Percentiles rank a stretch among this genome's conserved stretches.
phyloP scores from a whole-genome alignment of 805 yeast genomes.

The Peterozyma toletana region DNA sequence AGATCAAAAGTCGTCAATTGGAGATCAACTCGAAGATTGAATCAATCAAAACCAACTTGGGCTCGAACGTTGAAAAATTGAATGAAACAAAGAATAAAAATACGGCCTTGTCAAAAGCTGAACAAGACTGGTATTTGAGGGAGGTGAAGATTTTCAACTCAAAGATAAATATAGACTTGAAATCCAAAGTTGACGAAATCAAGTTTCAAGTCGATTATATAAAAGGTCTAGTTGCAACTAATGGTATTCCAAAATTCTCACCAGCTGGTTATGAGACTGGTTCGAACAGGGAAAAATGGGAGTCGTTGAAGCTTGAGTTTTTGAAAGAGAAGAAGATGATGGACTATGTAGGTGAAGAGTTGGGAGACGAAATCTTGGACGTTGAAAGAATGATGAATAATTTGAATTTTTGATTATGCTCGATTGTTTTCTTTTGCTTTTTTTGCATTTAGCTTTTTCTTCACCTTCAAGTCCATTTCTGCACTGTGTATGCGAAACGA shows the following conservation, averaged over 20 bases:
- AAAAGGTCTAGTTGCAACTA: neutral
- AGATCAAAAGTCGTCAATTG: neutral
- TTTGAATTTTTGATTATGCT: neutral
- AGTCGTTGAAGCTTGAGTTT: constrained; percentile 21
- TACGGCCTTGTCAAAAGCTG: neutral
- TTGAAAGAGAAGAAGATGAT: constrained; percentile 23
- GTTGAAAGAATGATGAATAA: constrained; percentile 1
- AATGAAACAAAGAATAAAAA: neutral
- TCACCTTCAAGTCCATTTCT: too few relatives aligned
- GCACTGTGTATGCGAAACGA: too few relatives aligned
- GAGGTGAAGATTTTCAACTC: neutral
- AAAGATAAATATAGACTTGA: too few relatives aligned
- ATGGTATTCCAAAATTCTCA: neutral
- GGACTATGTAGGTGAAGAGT: constrained; percentile 4
- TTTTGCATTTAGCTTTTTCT: too few relatives aligned
- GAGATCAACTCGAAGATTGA: too few relatives aligned
- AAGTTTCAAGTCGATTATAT: neutral
- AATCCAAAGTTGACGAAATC: neutral
- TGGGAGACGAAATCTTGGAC: constrained; percentile 1
- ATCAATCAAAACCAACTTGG: neutral
- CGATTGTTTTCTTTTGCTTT: too few relatives aligned
- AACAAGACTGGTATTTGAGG: neutral
- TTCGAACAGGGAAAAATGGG: constrained; percentile 19
- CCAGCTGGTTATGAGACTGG: neutral
- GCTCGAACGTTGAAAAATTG: neutral